These are phyloP conservation scores for Nemania abortiva DNA, from an alignment of 2,329 filamentous ascomycete species.

Conservation along the genomic window DNA sequence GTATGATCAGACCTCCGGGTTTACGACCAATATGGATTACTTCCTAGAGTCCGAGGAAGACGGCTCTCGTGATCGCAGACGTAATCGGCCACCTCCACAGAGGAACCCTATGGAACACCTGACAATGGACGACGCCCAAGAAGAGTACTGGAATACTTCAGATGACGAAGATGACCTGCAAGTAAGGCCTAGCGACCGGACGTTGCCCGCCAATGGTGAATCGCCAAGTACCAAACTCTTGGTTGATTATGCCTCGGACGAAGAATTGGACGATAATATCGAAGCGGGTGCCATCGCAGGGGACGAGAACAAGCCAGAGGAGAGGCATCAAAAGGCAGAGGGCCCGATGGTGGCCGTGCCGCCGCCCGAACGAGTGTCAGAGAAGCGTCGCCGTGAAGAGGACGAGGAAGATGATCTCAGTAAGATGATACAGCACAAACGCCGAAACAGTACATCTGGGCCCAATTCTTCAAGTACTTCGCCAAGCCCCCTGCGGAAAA, in stretches of 20 bases:
- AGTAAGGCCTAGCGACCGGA: slow-evolving; percentile 51
- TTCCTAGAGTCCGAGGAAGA: slow-evolving; percentile 78
- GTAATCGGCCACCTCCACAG: slow-evolving; percentile 60
- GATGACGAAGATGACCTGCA: slow-evolving; percentile 83
- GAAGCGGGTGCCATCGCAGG: slow-evolving; percentile 59
- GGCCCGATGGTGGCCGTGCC: slow-evolving; percentile 60
- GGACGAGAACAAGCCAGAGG: slow-evolving; percentile 47
- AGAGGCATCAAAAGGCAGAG: slow-evolving; percentile 53
- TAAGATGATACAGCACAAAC: slow-evolving; percentile 78
- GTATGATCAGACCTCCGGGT: slow-evolving; percentile 83
- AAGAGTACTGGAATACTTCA: slow-evolving; percentile 92
- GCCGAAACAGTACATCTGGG: slow-evolving; percentile 69
- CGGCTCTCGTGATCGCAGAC: slow-evolving; percentile 57
- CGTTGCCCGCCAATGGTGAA: slow-evolving; percentile 68
- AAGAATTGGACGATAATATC: slow-evolving; percentile 78
- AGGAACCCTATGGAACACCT: slow-evolving; percentile 76
- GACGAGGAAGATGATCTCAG: slow-evolving; percentile 94
- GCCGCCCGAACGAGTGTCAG: slow-evolving; percentile 82
- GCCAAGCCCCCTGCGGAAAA: slow-evolving; percentile 58
- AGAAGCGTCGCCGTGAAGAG: slow-evolving; percentile 92
- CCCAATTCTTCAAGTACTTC: slow-evolving; percentile 53
- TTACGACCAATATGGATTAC: slow-evolving; percentile 74
- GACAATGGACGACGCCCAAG: slow-evolving; percentile 80
- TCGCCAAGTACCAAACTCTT: slow-evolving; percentile 76
- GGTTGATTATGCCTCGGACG: slow-evolving; percentile 93